Conservation (phyloP, 2,329 filamentous ascomycete species). For the Fusarium subglutinans region DNA sequence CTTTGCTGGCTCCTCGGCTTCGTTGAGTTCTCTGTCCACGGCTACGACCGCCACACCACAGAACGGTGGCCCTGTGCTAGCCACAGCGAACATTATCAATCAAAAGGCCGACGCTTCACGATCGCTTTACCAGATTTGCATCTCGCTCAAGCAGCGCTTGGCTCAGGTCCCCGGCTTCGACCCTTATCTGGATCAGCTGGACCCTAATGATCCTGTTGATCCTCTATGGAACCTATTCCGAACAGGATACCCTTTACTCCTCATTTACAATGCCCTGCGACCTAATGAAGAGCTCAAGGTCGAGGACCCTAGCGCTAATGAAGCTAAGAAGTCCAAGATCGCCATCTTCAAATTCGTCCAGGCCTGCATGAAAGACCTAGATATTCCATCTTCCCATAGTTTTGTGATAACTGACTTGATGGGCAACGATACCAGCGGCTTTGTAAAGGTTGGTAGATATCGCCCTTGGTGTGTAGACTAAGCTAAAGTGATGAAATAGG, state of each 20-base stretch:
- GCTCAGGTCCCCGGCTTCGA: constrained; percentile 86
- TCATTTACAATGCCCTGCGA: constrained; percentile 86
- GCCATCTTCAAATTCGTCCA: constrained; percentile 93
- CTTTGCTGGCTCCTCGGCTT: constrained; percentile 62
- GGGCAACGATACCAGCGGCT: constrained; percentile 94
- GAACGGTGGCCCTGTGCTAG: constrained; percentile 71
- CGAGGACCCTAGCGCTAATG: constrained; percentile 67
- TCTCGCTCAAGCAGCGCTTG: constrained; percentile 83
- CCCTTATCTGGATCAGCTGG: constrained; percentile 75
- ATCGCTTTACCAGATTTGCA: constrained; percentile 95
- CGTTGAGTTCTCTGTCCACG: constrained; percentile 59
- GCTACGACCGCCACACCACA: constrained; percentile 55
- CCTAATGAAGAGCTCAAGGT: constrained; percentile 75
- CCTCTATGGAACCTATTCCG: constrained; percentile 89
- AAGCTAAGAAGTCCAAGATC: constrained; percentile 83
- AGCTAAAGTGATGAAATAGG: constrained; percentile 50
- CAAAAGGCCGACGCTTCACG: constrained; percentile 90
- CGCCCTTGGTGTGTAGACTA: not conserved
- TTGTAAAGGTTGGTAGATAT: constrained; percentile 78
- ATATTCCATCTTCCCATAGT: constrained; percentile 81
- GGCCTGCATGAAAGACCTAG: constrained; percentile 84
- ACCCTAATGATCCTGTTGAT: constrained; percentile 80
- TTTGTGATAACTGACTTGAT: constrained; percentile 94
- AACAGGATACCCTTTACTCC: constrained; percentile 83
- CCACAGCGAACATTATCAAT: constrained; percentile 96